phyloP scores from a whole-genome alignment of 2,329 filamentous ascomycete genomes.

The Pseudogymnoascus sp. region DNA sequence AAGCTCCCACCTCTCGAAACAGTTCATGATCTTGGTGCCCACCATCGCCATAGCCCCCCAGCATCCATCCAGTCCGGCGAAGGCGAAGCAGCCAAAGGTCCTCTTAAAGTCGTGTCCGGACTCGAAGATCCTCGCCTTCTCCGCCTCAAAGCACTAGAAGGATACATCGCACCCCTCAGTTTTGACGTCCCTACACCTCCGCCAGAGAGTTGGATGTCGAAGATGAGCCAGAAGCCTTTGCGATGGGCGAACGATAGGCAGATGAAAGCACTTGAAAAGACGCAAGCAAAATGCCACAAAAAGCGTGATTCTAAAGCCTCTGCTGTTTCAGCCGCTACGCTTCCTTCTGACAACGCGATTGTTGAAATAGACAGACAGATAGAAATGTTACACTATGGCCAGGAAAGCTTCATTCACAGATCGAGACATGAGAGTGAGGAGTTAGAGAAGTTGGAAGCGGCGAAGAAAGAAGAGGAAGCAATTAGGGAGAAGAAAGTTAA shows the following conservation, averaged over 20 bases:
- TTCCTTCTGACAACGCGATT: conserved; percentile 10
- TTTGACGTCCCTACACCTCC: conserved; percentile 18
- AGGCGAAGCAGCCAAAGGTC: not conserved
- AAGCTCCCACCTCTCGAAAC: conserved; percentile 15
- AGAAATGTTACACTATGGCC: conserved; percentile 9
- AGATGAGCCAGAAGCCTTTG: conserved; percentile 18
- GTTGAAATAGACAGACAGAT: conserved; percentile 13
- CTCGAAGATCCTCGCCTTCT: conserved; percentile 18
- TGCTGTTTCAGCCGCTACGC: conserved; percentile 1
- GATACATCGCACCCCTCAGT: conserved; percentile 19
- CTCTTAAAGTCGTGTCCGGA: not conserved
- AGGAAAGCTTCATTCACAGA: conserved; percentile 4
- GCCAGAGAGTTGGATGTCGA: conserved; percentile 13
- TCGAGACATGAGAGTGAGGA: conserved; percentile 15
- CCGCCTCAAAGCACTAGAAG: conserved; percentile 18
- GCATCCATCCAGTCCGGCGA: not conserved
- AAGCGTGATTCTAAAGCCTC: conserved; percentile 9
- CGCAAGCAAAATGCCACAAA: conserved; percentile 7
- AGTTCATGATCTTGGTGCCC: conserved; percentile 9
- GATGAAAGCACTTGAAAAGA: conserved; percentile 11
- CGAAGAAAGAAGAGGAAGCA: conserved; percentile 14
- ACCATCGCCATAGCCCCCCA: not conserved
- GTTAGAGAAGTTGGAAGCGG: conserved; percentile 11
- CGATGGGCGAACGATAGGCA: conserved; percentile 18
- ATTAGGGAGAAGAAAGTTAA: conserved; percentile 19